Conservation (phyloP, 768 basidiomycete species). For the Trametes gibbosa region DNA sequence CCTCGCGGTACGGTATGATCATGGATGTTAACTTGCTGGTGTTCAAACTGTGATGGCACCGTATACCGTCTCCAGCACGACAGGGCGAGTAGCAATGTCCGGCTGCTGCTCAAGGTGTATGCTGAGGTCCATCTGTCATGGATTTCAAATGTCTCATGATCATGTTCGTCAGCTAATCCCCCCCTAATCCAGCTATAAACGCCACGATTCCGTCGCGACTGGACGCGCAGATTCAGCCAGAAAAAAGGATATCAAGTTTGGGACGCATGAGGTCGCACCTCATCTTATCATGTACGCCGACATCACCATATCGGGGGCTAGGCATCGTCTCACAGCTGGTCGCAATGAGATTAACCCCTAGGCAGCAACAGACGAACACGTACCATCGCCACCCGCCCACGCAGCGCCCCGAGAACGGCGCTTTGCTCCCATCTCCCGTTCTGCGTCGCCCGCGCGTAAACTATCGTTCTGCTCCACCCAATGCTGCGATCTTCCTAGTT, state of each 20-base stretch:
- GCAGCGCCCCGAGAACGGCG: too few relatives aligned
- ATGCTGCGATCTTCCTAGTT: not conserved
- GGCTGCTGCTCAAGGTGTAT: not conserved
- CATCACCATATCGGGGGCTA: not conserved
- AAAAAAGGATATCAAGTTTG: not conserved
- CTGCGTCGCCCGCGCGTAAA: too few relatives aligned
- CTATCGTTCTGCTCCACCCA: not conserved
- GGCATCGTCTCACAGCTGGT: not conserved
- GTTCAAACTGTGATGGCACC: constrained; percentile 6
- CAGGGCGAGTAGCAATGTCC: not conserved
- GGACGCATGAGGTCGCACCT: not conserved
- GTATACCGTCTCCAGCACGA: not conserved
- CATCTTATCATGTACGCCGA: not conserved
- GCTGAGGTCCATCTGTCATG: not conserved
- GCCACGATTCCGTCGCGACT: too few relatives aligned
- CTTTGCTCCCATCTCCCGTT: too few relatives aligned
- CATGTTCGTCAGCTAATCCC: not conserved
- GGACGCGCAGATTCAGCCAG: not conserved
- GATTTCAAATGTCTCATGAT: too few relatives aligned
- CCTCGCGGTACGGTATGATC: not conserved
- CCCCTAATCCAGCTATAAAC: too few relatives aligned
- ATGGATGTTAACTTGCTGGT: not conserved
- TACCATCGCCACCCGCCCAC: not conserved
- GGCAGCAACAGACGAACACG: not conserved
- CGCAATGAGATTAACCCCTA: not conserved